These are phyloP conservation scores for Leishmania guyanensis DNA, from an alignment of 208 protist species.

Conservation along the genomic window DNA sequence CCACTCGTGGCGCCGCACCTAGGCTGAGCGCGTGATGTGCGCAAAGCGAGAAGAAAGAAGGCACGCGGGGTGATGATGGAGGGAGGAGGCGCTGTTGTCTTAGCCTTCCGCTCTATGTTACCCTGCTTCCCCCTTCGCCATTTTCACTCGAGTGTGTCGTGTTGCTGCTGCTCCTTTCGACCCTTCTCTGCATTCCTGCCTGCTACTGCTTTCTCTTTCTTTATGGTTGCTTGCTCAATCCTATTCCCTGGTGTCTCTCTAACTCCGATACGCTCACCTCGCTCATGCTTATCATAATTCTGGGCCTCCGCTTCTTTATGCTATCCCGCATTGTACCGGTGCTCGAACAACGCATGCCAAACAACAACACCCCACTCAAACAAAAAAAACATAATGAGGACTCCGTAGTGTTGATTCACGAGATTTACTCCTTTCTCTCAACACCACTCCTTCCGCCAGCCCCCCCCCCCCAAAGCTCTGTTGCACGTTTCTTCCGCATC, in stretches of 20 bases:
- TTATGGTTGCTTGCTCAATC: constrained; percentile 5
- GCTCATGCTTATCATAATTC: constrained; percentile 8
- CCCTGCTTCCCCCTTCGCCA: constrained; percentile 3
- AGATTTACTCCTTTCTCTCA: not conserved
- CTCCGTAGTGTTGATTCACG: not conserved
- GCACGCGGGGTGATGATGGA: not conserved
- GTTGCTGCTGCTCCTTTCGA: not conserved
- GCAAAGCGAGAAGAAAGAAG: constrained; percentile 3
- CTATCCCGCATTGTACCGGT: constrained; percentile 10
- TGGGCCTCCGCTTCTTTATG: constrained; percentile 19
- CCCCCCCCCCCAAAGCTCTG: not conserved
- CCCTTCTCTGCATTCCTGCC: not conserved
- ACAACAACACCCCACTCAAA: not conserved
- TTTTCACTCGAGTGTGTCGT: constrained; percentile 10
- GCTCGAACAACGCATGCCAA: not conserved
- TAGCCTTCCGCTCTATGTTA: not conserved
- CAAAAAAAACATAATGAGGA: not conserved
- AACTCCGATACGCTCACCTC: not conserved
- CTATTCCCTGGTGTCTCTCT: not conserved
- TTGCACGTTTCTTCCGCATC: not conserved
- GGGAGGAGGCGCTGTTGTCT: not conserved
- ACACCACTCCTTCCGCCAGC: not conserved
- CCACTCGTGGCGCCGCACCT: not conserved
- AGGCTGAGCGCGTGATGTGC: not conserved
- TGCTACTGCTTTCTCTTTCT: constrained; percentile 8